These are phyloP conservation scores for Rhinocladiella mackenziei DNA, from an alignment of 2,329 filamentous ascomycete species.

Conservation along the genomic window DNA sequence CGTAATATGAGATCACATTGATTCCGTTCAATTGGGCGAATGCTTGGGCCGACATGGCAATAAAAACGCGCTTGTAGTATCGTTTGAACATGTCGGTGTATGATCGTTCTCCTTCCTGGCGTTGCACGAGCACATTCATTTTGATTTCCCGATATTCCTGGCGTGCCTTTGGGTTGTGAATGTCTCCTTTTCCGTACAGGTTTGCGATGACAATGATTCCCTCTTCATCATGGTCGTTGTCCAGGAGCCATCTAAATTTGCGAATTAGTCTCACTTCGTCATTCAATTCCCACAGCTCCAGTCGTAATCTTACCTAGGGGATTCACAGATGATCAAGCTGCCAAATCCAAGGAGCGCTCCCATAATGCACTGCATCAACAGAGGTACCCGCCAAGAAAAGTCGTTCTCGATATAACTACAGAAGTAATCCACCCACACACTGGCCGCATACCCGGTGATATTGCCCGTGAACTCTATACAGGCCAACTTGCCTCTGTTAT, in stretches of 20 bases:
- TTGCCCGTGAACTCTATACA: slow-evolving; percentile 99
- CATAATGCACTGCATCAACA: slow-evolving; percentile 94
- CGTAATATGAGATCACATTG: slow-evolving; percentile 99
- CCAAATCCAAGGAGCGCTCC: slow-evolving; percentile 78
- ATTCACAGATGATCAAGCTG: slow-evolving; percentile 92
- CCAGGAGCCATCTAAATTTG: slow-evolving; percentile 75
- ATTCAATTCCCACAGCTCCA: background rate
- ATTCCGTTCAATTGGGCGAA: slow-evolving; percentile 97
- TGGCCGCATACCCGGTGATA: slow-evolving; percentile 90
- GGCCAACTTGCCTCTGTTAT: slow-evolving; percentile 90
- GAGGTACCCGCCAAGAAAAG: slow-evolving; percentile 82
- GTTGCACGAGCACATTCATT: slow-evolving; percentile 89
- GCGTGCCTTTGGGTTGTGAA: slow-evolving; percentile 85
- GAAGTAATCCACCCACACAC: slow-evolving; percentile 98
- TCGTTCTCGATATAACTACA: slow-evolving; percentile 84
- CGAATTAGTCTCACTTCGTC: slow-evolving; percentile 32
- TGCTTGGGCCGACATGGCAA: slow-evolving; percentile 96
- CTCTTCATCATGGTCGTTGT: slow-evolving; percentile 97
- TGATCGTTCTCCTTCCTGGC: slow-evolving; percentile 88
- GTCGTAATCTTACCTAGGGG: slow-evolving; percentile 64
- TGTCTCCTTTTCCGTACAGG: slow-evolving; percentile 90
- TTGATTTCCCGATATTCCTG: slow-evolving; percentile 99
- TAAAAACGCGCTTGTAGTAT: slow-evolving; percentile 88
- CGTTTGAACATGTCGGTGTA: slow-evolving; percentile 93
- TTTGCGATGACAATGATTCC: slow-evolving; percentile 98